These are phyloP conservation scores for Hypomyces perniciosus DNA, from an alignment of 2,329 filamentous ascomycete genomes.

Conservation along the genomic window DNA sequence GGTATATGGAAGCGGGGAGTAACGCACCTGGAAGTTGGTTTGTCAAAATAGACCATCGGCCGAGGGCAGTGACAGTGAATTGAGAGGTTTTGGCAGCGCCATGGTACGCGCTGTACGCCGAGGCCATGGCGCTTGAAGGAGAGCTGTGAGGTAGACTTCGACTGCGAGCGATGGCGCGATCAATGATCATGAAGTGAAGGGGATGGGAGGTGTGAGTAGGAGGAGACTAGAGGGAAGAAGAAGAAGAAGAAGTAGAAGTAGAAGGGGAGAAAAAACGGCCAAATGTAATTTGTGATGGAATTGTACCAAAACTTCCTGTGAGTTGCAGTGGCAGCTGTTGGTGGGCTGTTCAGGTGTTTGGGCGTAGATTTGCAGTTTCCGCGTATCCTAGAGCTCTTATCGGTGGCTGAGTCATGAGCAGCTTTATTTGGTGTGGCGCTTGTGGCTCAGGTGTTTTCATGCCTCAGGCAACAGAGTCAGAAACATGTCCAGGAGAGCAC, in stretches of 20 bases:
- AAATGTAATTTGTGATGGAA: too few species aligned
- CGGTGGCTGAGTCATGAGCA: too few species aligned
- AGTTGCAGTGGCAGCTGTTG: too few species aligned
- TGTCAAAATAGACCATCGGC: slow-evolving; percentile 76
- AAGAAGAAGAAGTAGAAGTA: background rate
- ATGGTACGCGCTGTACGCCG: slow-evolving; percentile 34
- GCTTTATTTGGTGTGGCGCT: too few species aligned
- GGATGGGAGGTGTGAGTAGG: background rate
- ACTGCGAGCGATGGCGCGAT: slow-evolving; percentile 11
- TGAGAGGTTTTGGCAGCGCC: slow-evolving; percentile 27
- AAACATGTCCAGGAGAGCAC: too few species aligned
- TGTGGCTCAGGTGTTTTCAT: too few species aligned
- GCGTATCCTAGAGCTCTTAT: too few species aligned
- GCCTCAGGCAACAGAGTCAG: too few species aligned
- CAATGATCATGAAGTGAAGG: slow-evolving; percentile 20
- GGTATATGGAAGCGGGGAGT: background rate
- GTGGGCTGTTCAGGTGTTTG: too few species aligned
- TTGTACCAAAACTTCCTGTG: too few species aligned
- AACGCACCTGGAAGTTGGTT: slow-evolving; percentile 61
- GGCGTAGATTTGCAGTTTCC: too few species aligned
- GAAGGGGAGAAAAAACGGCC: background rate
- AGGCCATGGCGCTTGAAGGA: slow-evolving; percentile 32
- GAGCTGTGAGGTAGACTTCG: slow-evolving; percentile 15
- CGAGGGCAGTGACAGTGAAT: slow-evolving; percentile 65
- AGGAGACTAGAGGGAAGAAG: background rate